Evolutionary conservation across 1,284 basidiomycete species (phyloP).

Genomic region (Rugosomyces carneus): DNA sequence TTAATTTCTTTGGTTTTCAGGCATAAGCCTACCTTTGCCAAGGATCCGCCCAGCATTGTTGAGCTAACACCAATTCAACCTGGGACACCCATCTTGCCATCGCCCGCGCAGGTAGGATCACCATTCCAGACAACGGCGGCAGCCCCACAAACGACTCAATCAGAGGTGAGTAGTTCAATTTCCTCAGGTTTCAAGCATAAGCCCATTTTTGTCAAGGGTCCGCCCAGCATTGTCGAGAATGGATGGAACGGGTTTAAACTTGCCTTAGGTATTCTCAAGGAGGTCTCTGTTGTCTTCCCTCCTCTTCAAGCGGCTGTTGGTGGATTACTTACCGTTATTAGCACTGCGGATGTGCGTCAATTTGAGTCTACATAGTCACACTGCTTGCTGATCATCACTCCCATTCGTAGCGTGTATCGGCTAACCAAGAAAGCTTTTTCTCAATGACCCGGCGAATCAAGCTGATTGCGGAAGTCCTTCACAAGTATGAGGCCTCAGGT

Average conservation of each 20-base stretch:
- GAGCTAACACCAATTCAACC: not conserved
- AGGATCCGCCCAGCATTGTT: not conserved
- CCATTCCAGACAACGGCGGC: not conserved
- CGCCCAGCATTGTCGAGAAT: not conserved
- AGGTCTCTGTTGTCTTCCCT: not conserved
- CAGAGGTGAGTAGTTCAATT: not conserved
- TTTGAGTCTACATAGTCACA: not conserved
- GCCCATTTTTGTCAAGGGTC: not conserved
- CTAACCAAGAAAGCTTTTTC: not conserved
- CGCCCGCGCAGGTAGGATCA: not conserved
- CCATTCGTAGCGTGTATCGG: not conserved
- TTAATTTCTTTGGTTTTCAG: no score
- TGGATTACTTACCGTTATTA: not conserved
- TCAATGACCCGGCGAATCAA: not conserved
- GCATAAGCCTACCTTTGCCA: no score
- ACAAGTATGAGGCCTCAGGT: not conserved
- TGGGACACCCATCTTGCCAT: not conserved
- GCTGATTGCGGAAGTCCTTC: not conserved
- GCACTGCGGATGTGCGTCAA: not conserved
- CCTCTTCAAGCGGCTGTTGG: not conserved
- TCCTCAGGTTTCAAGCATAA: not conserved
- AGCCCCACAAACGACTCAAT: no score
- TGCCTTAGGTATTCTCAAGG: not conserved
- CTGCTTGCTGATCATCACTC: not conserved
- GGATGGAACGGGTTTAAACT: not conserved